Percentiles rank a stretch among this genome's conserved stretches.
Conservation (phyloP, 2,329 filamentous ascomycete species). For the Epichloe gansuensis region DNA sequence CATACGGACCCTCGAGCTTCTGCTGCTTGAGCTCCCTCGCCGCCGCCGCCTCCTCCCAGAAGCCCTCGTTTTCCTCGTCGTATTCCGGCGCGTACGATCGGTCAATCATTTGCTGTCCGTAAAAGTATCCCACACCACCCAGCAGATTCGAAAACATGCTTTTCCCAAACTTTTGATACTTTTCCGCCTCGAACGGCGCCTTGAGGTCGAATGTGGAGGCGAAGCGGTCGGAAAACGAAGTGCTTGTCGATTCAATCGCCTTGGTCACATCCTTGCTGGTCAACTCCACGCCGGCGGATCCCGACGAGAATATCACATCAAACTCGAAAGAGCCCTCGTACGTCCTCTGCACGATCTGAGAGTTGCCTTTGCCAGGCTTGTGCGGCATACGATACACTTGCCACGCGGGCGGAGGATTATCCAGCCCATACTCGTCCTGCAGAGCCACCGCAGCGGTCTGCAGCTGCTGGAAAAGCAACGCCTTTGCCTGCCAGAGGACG, state of each 20-base stretch:
- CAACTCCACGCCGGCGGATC: constrained; percentile 45
- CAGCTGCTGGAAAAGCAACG: constrained; percentile 41
- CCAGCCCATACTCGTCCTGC: constrained; percentile 35
- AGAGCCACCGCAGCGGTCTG: constrained; percentile 38
- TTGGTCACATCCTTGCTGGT: constrained; percentile 53
- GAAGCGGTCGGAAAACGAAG: constrained; percentile 65
- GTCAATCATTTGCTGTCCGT: constrained; percentile 79
- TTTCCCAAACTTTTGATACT: constrained; percentile 70
- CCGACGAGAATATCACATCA: constrained; percentile 80
- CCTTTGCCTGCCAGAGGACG: constrained; percentile 75
- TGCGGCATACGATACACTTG: constrained; percentile 74
- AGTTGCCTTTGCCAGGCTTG: constrained; percentile 57
- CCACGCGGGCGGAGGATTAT: constrained; percentile 71
- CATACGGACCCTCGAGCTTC: constrained; percentile 65
- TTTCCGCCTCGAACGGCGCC: constrained; percentile 59
- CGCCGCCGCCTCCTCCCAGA: constrained; percentile 84
- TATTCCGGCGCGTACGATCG: constrained; percentile 87
- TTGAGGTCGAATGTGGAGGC: constrained; percentile 52
- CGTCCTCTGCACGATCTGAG: constrained; percentile 82
- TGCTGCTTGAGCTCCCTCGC: constrained; percentile 59
- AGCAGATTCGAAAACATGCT: constrained; percentile 90
- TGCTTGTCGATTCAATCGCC: constrained; percentile 53
- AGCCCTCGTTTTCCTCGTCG: constrained; percentile 87
- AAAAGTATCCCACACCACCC: constrained; percentile 91
- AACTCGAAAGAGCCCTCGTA: constrained; percentile 89